Percentiles rank a stretch among this genome's conserved stretches.
Evolutionary conservation across 2,329 filamentous ascomycete species (phyloP).

Genomic region (Neonectria faginata): DNA sequence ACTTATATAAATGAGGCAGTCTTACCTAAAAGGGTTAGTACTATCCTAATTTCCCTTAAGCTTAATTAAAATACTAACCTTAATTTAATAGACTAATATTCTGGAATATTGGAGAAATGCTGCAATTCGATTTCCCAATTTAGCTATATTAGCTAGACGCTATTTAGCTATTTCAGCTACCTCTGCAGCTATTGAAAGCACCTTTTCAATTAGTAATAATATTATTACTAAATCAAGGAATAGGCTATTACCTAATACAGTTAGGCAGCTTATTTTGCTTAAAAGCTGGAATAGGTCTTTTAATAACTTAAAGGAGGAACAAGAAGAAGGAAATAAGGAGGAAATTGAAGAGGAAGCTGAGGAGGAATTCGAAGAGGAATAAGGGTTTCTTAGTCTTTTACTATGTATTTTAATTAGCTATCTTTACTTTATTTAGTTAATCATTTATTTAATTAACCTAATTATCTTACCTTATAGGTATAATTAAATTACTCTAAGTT

Average conservation of each 20-base stretch:
- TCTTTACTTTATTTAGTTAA: background rate
- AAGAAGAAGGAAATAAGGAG: no score
- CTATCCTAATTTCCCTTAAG: background rate
- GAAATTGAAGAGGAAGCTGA: background rate
- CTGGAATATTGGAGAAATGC: background rate
- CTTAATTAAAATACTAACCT: background rate
- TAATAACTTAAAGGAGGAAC: background rate
- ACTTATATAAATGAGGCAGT: slow-evolving; percentile 3
- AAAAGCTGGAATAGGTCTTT: background rate
- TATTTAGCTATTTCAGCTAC: background rate
- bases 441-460: slow-evolving; percentile 1
- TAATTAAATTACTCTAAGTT: background rate
- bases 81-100: background rate
- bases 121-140: background rate
- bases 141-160: background rate
- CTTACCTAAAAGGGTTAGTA: background rate
- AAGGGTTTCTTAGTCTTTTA: background rate
- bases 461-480: background rate
- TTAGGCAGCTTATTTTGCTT: background rate
- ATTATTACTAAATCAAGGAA: background rate
- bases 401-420: background rate
- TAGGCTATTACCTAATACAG: background rate
- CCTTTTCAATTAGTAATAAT: background rate
- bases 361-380: background rate
- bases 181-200: background rate